phyloP scores from a whole-genome alignment of 2,329 filamentous ascomycete genomes.

The Cercospora zeae-maydis region DNA sequence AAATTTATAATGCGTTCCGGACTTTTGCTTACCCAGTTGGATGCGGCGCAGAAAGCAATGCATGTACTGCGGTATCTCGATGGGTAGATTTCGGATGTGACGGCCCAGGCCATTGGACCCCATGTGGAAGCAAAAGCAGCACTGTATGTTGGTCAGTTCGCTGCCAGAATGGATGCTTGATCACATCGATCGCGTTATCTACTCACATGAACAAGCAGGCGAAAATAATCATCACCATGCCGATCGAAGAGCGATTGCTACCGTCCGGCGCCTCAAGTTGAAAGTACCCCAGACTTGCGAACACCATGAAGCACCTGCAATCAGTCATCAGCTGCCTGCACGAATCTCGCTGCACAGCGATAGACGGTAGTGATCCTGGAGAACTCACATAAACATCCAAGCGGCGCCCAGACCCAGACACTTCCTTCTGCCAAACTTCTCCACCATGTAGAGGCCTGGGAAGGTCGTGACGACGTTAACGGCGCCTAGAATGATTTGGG shows the following conservation, averaged over 20 bases:
- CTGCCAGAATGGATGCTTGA: no score
- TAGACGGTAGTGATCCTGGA: neutral
- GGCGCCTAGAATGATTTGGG: constrained; percentile 43
- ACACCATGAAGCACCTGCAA: constrained; percentile 53
- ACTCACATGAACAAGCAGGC: constrained; percentile 59
- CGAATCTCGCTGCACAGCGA: no score
- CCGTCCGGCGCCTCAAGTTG: constrained; percentile 30
- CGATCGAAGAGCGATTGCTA: constrained; percentile 41
- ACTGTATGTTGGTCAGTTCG: neutral
- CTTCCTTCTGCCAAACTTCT: constrained; percentile 46
- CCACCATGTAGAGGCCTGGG: constrained; percentile 46
- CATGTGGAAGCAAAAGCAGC: constrained; percentile 63
- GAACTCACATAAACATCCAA: constrained; percentile 44
- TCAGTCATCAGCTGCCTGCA: neutral
- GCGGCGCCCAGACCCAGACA: constrained; percentile 44
- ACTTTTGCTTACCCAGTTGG: constrained; percentile 49
- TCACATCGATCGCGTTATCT: no score
- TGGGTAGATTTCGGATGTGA: constrained; percentile 51
- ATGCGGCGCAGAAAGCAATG: constrained; percentile 58
- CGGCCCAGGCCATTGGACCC: constrained; percentile 57
- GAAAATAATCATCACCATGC: constrained; percentile 62
- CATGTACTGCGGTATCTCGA: constrained; percentile 50
- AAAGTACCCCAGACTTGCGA: constrained; percentile 45
- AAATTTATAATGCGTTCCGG: no score
- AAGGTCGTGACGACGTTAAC: constrained; percentile 47